Conservation (phyloP, 257 asterid genomes). For the Prunella vulgaris region DNA sequence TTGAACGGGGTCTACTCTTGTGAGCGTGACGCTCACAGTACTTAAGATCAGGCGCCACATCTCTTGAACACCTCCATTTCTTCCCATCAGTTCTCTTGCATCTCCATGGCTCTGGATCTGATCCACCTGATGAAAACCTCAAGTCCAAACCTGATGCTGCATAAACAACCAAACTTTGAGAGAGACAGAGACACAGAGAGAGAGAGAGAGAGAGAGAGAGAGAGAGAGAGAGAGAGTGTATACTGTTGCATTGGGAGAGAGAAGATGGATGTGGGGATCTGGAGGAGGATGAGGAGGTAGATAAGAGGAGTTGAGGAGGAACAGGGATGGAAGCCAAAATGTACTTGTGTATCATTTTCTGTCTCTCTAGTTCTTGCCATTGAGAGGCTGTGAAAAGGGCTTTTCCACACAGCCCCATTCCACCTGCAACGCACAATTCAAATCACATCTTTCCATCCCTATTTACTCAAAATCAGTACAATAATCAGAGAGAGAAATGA, state of each 20-base stretch:
- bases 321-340: slow-evolving; percentile 47
- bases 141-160: slow-evolving; percentile 39
- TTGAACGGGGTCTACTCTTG: slow-evolving; percentile 50
- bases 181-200: neutral
- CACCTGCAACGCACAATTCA: slow-evolving; percentile 10
- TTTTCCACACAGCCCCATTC: slow-evolving; percentile 35
- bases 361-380: slow-evolving; percentile 66
- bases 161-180: too few relatives aligned
- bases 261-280: slow-evolving; percentile 17
- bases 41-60: slow-evolving; percentile 39
- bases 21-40: slow-evolving; percentile 57
- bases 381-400: slow-evolving; percentile 53
- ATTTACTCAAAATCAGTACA: too few relatives aligned
- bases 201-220: neutral
- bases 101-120: slow-evolving; percentile 77
- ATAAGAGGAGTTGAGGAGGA: slow-evolving; percentile 52
- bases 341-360: slow-evolving; percentile 50
- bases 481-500: slow-evolving; percentile 5
- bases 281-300: slow-evolving; percentile 17
- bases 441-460: too few relatives aligned
- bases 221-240: neutral
- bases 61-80: slow-evolving; percentile 69
- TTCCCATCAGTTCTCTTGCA: slow-evolving; percentile 74
- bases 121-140: slow-evolving; percentile 36
- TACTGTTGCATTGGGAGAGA: slow-evolving; percentile 56